Base-by-base conservation (phyloP, 2,329 filamentous ascomycete genomes). In the Nigrospora oryzae region DNA sequence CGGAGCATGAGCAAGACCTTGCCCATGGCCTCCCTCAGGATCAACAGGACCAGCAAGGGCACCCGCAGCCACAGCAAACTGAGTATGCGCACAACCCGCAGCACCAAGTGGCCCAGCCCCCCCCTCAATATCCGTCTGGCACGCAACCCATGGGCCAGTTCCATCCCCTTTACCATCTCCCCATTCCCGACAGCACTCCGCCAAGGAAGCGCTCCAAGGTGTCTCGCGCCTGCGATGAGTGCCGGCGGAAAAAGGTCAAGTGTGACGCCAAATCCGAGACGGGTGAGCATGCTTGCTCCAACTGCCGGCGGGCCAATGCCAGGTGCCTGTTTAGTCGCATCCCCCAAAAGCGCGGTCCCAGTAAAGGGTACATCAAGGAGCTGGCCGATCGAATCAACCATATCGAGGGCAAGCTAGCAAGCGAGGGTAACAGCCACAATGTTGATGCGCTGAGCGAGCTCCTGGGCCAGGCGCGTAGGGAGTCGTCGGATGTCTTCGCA, bases 311-410 rank as follows among this genome's bases (percentile, higher is more conserved):
- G 43, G 83, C 86, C 8, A 77, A 78, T n/a, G 77, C 82, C n/a
- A 70, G 73, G 17, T 95, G 89, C 64, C 75, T 89, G 16, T 95
- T 95, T 60, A 94, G 86, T 63, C 79, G 89, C 42, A 83, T 93
- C 44, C 89, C 88, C 1, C 87, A 93, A 73, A 95, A 93, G 64
- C 77, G 87, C 49, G 89, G 89, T 2, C 89, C 89, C 3, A 93
- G 85, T 59, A 95, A 95, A 75, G 89, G 89, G 75, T 95, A 95
- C 56, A 95, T 95, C 62, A 95, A 94, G 61, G 89, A 95, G 62
- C 75, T 95, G 17, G 88, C 89, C 19, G 89, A 95, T 59, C 75
- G 89, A 23, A 81, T 95, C 47, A 82, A 90, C 55, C 83, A 79
- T 37, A 83, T 95, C 38, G 89, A 95, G 60, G 85, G 83, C 52